Evolutionary conservation across 305 asterid species (phyloP).

Genomic region (Fraxinus angustifolia): DNA sequence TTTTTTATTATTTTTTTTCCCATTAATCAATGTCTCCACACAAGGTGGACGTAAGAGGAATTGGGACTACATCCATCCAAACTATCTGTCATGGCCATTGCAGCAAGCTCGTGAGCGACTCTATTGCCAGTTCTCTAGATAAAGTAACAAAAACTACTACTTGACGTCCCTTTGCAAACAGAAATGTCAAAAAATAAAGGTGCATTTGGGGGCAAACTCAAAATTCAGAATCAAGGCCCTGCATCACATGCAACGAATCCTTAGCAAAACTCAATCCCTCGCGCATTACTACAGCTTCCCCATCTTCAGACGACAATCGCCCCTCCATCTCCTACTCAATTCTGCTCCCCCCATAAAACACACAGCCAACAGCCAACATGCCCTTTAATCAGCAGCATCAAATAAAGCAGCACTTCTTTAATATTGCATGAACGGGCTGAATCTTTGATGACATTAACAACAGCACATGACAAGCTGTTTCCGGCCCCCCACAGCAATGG

Average conservation of each 20-base stretch:
- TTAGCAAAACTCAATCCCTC: neutral
- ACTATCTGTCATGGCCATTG: neutral
- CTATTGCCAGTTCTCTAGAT: neutral
- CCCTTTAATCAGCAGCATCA: neutral
- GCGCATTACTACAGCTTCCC: neutral
- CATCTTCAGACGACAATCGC: neutral
- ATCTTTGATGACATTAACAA: neutral
- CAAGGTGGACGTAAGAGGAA: neutral
- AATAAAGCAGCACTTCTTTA: neutral
- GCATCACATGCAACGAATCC: neutral
- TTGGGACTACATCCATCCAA: neutral
- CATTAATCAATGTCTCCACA: neutral
- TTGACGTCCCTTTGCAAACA: neutral
- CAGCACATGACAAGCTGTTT: neutral
- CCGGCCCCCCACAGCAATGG: neutral
- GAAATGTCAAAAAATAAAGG: neutral
- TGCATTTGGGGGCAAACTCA: neutral
- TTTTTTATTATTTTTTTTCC: neutral
- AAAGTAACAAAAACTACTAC: neutral
- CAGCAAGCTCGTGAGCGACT: neutral
- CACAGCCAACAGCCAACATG: neutral
- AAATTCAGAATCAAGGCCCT: neutral
- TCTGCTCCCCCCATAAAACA: neutral
- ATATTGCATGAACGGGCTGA: neutral
- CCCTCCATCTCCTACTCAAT: neutral